Evolutionary conservation across 2,329 filamentous ascomycete species (phyloP).

Genomic region (Phaeosphaeria sp.): DNA sequence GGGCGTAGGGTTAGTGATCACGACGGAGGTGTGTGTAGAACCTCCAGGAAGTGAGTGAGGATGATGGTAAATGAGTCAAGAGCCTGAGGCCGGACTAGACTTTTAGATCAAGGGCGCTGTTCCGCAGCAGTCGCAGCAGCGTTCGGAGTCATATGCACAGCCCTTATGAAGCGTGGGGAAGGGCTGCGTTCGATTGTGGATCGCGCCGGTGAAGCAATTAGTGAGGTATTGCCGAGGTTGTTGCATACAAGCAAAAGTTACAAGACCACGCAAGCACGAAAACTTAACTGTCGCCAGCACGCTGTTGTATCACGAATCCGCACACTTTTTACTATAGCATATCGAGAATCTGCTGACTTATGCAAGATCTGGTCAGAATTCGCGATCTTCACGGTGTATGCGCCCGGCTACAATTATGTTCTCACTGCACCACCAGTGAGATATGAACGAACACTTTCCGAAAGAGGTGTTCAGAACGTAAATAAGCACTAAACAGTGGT

Average conservation of each 20-base stretch:
- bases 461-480: not conserved
- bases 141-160: not conserved
- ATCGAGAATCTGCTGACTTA: no score
- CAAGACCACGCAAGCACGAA: not conserved
- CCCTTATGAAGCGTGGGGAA: not conserved
- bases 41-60: conserved; percentile 30
- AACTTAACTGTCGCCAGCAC: not conserved
- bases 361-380: not conserved
- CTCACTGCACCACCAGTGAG: no score
- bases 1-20: conserved; percentile 32
- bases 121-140: conserved; percentile 5
- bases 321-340: no score
- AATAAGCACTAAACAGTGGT: conserved; percentile 17
- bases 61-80: conserved; percentile 38
- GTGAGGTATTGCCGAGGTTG: conserved; percentile 6
- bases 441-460: conserved; percentile 4
- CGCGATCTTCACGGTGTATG: not conserved
- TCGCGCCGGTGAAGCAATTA: conserved; percentile 21
- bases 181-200: conserved; percentile 12
- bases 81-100: conserved; percentile 37
- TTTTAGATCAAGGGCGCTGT: conserved; percentile 35
- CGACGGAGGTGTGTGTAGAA: conserved; percentile 18
- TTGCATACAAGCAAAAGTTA: conserved; percentile 4
- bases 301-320: not conserved
- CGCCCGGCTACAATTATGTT: no score